phyloP scores from a whole-genome alignment of 108 stramenopile genomes.

The Ochromonas danica region DNA sequence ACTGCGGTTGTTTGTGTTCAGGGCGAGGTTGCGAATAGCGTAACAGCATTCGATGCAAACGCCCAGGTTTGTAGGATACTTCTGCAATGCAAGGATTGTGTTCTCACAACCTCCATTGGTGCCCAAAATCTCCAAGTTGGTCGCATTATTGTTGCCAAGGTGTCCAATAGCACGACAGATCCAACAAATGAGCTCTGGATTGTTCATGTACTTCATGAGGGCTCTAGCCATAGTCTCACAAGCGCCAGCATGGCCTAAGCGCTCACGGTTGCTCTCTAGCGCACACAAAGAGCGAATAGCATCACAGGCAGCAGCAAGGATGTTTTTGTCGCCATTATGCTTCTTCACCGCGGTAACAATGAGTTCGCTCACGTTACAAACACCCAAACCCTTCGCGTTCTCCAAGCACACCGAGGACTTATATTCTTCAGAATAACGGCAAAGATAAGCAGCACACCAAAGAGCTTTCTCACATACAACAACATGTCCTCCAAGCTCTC shows the following conservation, averaged over 20 bases:
- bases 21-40: not conserved
- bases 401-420: conserved; percentile 7
- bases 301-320: conserved; percentile 4
- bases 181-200: conserved; percentile 5
- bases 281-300: conserved; percentile 12
- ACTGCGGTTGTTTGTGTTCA: not conserved
- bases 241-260: not conserved
- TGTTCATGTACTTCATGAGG: not conserved
- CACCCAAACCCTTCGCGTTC: conserved; percentile 10
- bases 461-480: not conserved
- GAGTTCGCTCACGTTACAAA: not conserved
- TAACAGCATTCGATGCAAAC: conserved; percentile 3
- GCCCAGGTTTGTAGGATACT: not conserved
- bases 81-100: not conserved
- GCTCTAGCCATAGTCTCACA: not conserved
- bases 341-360: not conserved
- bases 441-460: not conserved
- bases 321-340: not conserved
- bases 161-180: conserved; percentile 19
- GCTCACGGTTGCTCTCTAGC: conserved; percentile 5
- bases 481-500: not conserved
- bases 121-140: not conserved
- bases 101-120: not conserved
- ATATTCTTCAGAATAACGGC: not conserved
- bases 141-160: not conserved